Conservation (phyloP, 2,329 filamentous ascomycete genomes). For the Cryphonectria naterciae region DNA sequence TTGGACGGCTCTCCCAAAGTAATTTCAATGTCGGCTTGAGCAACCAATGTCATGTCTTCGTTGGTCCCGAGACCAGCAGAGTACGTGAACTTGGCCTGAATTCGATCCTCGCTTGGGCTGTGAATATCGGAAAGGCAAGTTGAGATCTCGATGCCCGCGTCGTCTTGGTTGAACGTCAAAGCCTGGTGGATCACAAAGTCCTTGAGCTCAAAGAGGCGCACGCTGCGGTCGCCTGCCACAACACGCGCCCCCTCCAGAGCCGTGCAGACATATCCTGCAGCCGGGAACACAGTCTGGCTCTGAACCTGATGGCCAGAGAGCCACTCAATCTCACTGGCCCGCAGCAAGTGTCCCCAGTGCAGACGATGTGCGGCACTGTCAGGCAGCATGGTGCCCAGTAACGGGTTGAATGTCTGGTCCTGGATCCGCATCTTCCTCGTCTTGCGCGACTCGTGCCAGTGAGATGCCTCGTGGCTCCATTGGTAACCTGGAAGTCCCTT, state of each 20-base stretch:
- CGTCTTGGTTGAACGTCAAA: not conserved
- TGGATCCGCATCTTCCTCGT: conserved; percentile 10
- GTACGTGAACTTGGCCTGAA: conserved; percentile 9
- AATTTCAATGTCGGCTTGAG: not conserved
- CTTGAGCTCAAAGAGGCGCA: conserved; percentile 26
- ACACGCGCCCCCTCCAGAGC: conserved; percentile 31
- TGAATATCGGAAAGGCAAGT: not conserved
- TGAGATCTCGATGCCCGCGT: not conserved
- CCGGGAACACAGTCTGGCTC: conserved; percentile 44
- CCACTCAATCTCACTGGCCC: conserved; percentile 41
- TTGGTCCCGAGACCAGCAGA: conserved; percentile 1
- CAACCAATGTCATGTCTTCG: not conserved
- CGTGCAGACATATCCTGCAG: conserved; percentile 31
- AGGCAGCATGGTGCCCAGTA: conserved; percentile 11
- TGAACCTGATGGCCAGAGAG: conserved; percentile 42
- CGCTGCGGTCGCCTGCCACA: not conserved
- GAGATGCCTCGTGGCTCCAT: conserved; percentile 21
- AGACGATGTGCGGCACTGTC: conserved; percentile 22
- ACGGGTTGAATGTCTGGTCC: conserved; percentile 10
- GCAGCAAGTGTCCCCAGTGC: conserved; percentile 35
- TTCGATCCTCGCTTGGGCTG: not conserved
- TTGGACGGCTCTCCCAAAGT: not conserved
- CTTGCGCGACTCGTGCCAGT: conserved; percentile 24
- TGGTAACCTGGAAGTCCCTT: conserved; percentile 23
- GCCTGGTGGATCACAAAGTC: conserved; percentile 16